phyloP scores from a whole-genome alignment of 257 asterid species.

The Solanum sejunctum region DNA sequence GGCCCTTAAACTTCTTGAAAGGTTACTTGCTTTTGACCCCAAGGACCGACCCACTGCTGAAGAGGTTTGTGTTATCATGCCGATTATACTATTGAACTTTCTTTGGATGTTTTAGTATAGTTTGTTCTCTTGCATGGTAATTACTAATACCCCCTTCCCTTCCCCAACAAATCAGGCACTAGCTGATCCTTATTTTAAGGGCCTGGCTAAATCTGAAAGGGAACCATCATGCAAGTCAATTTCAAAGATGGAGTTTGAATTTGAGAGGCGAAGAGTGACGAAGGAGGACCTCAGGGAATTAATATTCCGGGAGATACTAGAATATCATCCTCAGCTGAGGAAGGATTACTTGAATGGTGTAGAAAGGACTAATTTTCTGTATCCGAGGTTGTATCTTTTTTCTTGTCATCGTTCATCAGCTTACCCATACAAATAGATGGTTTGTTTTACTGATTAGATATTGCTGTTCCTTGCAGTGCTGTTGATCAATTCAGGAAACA shows the following conservation, averaged over 20 bases:
- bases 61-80: conserved; percentile 37
- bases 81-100: background rate
- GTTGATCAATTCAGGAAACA: conserved; percentile 65
- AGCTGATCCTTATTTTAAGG: conserved; percentile 78
- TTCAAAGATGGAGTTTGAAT: conserved; percentile 71
- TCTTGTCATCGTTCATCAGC: background rate
- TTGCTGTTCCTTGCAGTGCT: conserved; percentile 36
- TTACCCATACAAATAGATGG: background rate
- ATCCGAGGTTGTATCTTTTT: conserved; percentile 49
- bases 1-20: conserved; percentile 61
- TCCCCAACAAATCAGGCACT: conserved; percentile 35
- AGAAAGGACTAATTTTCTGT: conserved; percentile 56
- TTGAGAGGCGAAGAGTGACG: conserved; percentile 78
- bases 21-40: conserved; percentile 75
- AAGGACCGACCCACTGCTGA: conserved; percentile 86
- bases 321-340: conserved; percentile 79
- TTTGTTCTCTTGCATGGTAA: background rate
- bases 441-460: background rate
- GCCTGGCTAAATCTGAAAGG: conserved; percentile 64
- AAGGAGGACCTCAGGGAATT: conserved; percentile 70
- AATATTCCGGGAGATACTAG: conserved; percentile 73
- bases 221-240: conserved; percentile 76
- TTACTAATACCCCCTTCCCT: background rate
- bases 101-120: background rate
- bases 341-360: conserved; percentile 63